Evolutionary conservation across 768 basidiomycete species (phyloP), one percentile per base, ranked within the genome.

Genomic region (Leccinum rimulosum): DNA sequence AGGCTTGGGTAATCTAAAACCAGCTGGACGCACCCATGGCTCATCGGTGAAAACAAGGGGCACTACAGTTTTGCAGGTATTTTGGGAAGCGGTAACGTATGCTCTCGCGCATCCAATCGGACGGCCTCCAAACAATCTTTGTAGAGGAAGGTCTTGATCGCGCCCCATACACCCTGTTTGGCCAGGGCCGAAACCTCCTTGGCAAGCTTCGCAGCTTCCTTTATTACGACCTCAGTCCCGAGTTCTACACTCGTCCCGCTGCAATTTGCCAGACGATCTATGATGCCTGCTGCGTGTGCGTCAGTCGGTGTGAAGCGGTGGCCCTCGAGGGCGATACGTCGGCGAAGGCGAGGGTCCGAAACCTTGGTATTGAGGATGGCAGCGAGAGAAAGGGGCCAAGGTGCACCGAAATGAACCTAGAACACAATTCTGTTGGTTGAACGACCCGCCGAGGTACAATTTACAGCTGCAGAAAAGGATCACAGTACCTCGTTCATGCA

Each of bases 401-500:
- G 77, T 9, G 93, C 91, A 53, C 91, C 92, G 65, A 95, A 94
- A 68, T 88, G 86, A 47, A 94, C 76, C 88, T 91, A 56, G 10
- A 59, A 15, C n/a, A 19, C 7, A 7, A 35, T n/a, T 17, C n/a
- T 38, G 50, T 65, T 22, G 35, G 56, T 33, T 54, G 28, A 43
- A n/a, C 12, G 22, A 50, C 28, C 17, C 19, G 40, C 40, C 40
- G 17, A n/a, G 1, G 1, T 40, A 6, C 10, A 45, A 19, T 45
- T 19, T 11, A 45, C 19, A 45, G 19, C 10, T 19, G 19, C 19
- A 5, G 8, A 19, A 43, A 43, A 19, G n/a, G 10, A 45, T 11
- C 43, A 49, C 2, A 3, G 31, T 59, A 91, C 89, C 77, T 96
- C 95, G 68, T 96, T 98, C 94, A 97, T 96, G 70, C 87, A 91